phyloP scores from a whole-genome alignment of 2,329 filamentous ascomycete genomes.

The Fusarium marasasianum region DNA sequence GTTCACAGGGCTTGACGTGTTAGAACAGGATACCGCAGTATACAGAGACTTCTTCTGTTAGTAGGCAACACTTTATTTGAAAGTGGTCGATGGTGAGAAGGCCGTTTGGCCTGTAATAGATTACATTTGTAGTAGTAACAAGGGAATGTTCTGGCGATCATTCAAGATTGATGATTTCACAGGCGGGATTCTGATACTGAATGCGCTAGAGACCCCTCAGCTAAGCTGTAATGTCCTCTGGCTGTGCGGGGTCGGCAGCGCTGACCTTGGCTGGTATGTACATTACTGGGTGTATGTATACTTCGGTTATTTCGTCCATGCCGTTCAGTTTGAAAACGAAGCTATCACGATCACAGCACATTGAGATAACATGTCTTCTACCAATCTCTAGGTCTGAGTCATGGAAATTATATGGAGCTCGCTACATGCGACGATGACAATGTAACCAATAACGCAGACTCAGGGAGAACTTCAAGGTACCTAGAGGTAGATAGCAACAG shows the following conservation, averaged over 20 bases:
- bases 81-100: background rate
- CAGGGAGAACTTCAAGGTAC: background rate
- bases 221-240: conserved; percentile 23
- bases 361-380: background rate
- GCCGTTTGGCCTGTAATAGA: background rate
- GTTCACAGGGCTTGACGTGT: background rate
- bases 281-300: background rate
- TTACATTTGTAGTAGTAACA: background rate
- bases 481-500: background rate
- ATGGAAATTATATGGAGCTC: background rate
- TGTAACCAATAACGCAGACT: background rate
- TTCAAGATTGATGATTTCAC: background rate
- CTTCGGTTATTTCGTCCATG: background rate
- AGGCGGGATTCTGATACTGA: conserved; percentile 1
- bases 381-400: background rate
- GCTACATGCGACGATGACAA: background rate
- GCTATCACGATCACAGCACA: background rate
- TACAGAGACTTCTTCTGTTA: background rate
- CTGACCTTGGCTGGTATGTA: background rate
- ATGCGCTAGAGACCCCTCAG: background rate
- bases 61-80: background rate
- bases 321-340: background rate
- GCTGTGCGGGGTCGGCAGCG: conserved; percentile 34
- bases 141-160: background rate
- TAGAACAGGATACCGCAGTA: background rate